Base-by-base conservation (phyloP, 116 monocot genomes). In the Zostera marina region DNA sequence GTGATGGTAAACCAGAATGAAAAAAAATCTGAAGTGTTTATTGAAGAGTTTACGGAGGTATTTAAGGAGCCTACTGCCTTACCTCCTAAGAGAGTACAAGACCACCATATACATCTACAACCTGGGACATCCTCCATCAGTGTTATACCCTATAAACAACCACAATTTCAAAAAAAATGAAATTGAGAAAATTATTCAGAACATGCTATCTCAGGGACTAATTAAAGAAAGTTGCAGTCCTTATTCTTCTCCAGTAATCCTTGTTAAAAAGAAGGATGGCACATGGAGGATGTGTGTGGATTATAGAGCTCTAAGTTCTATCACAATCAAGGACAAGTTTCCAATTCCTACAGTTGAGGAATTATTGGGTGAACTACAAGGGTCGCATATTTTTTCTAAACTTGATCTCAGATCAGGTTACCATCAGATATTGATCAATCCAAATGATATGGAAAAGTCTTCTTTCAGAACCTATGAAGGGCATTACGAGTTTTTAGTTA, bases 221-320 rank as follows among this genome's bases (percentile, higher is more conserved):
- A 42, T 42, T 22, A 17, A 20, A 3, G 0, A 4, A 6, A 39
- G 0, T 39, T 14, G 4, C 1, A 63, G 49, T 11, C 22, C 48
- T 14, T 49, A 41, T 64, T 23, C 51, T 3, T 32, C 53, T 16
- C 64, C 21, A 8, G 7, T 42, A 2, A 7, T 64, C 7, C 22
- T 64, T 13, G 64, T 64, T 0, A 53, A 17, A n/a, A 64, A 64
- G 19, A 4, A 48, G 3, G 64, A 64, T 64, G 53, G 53, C 1
- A 17, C 17, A 1, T 53, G 41, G 39, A 20, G 53, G 22, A 4
- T 64, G 10, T 64, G 41, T 11, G 19, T 64, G 3, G 64, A 64
- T 41, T 54, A 64, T 3, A 38, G 16, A 43, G 8, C 22, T 15
- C 9, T 64, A 7, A 64, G 53, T 54, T 10, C 4, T 9, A 1